Base-by-base conservation (phyloP, 129 eudicot species). In the Smallanthus sonchifolius region DNA sequence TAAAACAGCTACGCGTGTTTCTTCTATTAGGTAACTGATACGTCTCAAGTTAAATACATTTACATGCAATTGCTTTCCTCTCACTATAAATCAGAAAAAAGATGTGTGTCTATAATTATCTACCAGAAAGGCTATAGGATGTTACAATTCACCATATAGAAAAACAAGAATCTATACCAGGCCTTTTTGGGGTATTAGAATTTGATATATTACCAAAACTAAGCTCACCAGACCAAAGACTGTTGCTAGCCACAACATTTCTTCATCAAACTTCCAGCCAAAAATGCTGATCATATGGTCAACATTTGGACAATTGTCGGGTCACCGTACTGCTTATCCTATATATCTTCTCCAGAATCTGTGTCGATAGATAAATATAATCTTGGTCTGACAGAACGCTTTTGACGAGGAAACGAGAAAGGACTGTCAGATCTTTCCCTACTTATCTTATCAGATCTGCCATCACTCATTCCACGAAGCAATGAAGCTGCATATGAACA, bases 371-470 rank as follows among this genome's bases (percentile, higher is more conserved):
- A 86, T 36, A 90, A 75, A 83, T 78, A 86, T 34, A 90, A 74
- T 77, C 89, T 79, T 68, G 88, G 95, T 78, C 90, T 90, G 66
- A 87, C 94, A 38, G 90, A 86, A 19, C 95, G 92, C 64, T 86
- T 83, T 75, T 84, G 91, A 5, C 89, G 90, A 65, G 89, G 98
- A 82, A 82, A 88, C 17, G 78, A 73, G 72, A 94, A 88, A 37
- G 97, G 93, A 79, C 93, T 83, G 56, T 82, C 89, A 2, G 92
- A 84, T 86, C 91, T 70, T 81, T 86, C 91, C 82, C 91, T 88
- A 81, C 75, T 86, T 65, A 73, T 37, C 84, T 86, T 93, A 13
- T 77, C 80, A 24, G 91, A 45, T 75, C 84, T 80, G 68, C 75
- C 84, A 56, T 77, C 89, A 48, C 86, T 86, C 85, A 83, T 87